A percentile compares a stretch with the other conserved stretches of the same genome.
Conservation (phyloP, 352 stramenopile genomes). For the Phytophthora litchii region DNA sequence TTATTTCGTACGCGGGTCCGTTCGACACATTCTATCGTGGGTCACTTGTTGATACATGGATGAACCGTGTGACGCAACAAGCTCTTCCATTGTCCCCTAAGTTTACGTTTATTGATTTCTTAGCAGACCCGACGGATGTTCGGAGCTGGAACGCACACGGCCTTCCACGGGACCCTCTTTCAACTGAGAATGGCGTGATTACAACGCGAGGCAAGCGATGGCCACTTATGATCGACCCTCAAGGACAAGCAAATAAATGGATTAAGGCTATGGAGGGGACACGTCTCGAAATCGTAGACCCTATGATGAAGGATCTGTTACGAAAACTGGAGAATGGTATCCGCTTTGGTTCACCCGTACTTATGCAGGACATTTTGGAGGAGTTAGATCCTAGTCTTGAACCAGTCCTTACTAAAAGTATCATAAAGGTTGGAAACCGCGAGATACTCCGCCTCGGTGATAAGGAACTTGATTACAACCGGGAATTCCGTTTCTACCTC, state of each 20-base stretch:
- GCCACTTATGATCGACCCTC: constrained; percentile 98
- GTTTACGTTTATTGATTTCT: constrained; percentile 93
- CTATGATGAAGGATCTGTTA: constrained; percentile 95
- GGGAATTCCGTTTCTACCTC: constrained; percentile 95
- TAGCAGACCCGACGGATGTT: constrained; percentile 94
- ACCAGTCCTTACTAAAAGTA: constrained; percentile 93
- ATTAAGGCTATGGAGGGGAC: constrained; percentile 94
- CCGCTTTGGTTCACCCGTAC: constrained; percentile 91
- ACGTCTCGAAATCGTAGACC: constrained; percentile 91
- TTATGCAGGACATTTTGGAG: constrained; percentile 96
- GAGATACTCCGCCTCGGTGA: constrained; percentile 94
- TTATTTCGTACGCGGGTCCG: constrained; percentile 95
- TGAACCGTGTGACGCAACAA: constrained; percentile 85
- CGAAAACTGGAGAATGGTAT: constrained; percentile 95
- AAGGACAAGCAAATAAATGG: constrained; percentile 97
- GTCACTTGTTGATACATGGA: constrained; percentile 89
- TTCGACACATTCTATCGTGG: constrained; percentile 94
- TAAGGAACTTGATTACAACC: constrained; percentile 96
- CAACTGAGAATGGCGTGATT: constrained; percentile 96
- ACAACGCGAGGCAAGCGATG: constrained; percentile 93
- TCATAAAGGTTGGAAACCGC: constrained; percentile 94
- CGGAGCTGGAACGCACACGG: constrained; percentile 95
- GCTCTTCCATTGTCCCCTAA: constrained; percentile 83
- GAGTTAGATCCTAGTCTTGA: constrained; percentile 96
- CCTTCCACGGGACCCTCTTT: constrained; percentile 92